These are phyloP conservation scores for Geoglossum cookeanum DNA, from an alignment of 2,329 filamentous ascomycete genomes.

Conservation along the genomic window DNA sequence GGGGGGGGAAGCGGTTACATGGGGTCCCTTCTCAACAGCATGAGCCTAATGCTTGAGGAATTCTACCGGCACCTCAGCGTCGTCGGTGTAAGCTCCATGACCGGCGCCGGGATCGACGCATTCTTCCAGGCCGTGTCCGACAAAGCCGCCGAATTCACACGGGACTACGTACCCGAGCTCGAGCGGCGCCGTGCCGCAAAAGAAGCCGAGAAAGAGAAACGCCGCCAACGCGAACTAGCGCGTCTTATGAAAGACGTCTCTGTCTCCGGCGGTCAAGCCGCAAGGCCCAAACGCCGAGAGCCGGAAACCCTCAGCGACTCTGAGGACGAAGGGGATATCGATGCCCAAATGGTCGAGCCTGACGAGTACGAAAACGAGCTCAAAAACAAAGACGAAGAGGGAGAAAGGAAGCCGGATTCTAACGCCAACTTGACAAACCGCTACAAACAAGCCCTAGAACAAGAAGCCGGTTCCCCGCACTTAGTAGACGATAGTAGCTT, in stretches of 20 bases:
- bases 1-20: slow-evolving; percentile 81
- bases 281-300: slow-evolving; percentile 20
- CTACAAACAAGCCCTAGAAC: slow-evolving; percentile 2
- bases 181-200: slow-evolving; percentile 58
- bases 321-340: slow-evolving; percentile 14
- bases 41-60: slow-evolving; percentile 93
- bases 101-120: slow-evolving; percentile 75
- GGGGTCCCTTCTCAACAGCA: slow-evolving; percentile 86
- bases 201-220: slow-evolving; percentile 51
- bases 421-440: not conserved
- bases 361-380: not conserved
- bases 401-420: too few species aligned
- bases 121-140: slow-evolving; percentile 81
- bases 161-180: slow-evolving; percentile 82
- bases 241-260: slow-evolving; percentile 92
- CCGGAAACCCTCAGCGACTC: slow-evolving; percentile 31
- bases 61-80: slow-evolving; percentile 91
- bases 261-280: slow-evolving; percentile 22
- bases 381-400: not conserved
- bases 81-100: slow-evolving; percentile 83
- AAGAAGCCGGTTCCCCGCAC: not conserved
- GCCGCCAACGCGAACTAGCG: slow-evolving; percentile 63
- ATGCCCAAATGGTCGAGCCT: slow-evolving; percentile 4
- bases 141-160: slow-evolving; percentile 74
- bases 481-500: not conserved